phyloP scores from a whole-genome alignment of 1,284 basidiomycete species.

The Porodaedalea pini region DNA sequence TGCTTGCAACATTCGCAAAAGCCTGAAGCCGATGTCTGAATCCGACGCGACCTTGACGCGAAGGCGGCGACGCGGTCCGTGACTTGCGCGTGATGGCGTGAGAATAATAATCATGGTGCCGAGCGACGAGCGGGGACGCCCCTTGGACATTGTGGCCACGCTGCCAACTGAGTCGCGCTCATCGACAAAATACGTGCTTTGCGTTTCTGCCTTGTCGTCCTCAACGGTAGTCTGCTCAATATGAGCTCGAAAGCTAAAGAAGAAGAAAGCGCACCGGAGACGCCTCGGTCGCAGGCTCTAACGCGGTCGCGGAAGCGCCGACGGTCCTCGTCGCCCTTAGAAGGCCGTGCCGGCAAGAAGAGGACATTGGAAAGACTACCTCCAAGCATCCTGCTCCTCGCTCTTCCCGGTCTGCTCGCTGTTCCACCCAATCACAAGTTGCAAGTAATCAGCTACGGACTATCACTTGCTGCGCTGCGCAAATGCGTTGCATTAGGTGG shows the following conservation, averaged over 20 bases:
- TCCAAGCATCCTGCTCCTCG: conserved; percentile 49
- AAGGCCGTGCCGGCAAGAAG: conserved; percentile 4
- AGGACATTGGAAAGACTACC: conserved; percentile 34
- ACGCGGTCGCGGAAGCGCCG: conserved; percentile 15
- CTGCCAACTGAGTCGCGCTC: neutral
- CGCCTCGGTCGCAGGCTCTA: conserved; percentile 1
- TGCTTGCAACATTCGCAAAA: no score
- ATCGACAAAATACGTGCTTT: no score
- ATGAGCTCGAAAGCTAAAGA: conserved; percentile 1
- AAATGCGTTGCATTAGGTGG: conserved; percentile 47
- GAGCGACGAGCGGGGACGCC: neutral
- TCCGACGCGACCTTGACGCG: neutral
- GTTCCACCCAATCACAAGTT: conserved; percentile 59
- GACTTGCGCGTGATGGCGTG: neutral
- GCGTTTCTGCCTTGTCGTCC: no score
- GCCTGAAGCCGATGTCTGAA: no score
- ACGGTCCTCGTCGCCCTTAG: conserved; percentile 13
- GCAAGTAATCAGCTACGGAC: conserved; percentile 49
- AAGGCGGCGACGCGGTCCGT: no score
- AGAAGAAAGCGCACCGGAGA: conserved; percentile 1
- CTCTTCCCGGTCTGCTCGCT: conserved; percentile 53
- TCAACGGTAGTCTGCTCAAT: neutral
- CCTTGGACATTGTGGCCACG: neutral
- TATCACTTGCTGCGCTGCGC: conserved; percentile 53
- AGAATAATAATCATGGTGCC: neutral